Conservation (phyloP, 1,284 basidiomycete genomes). For the Kwoniella shivajii region DNA sequence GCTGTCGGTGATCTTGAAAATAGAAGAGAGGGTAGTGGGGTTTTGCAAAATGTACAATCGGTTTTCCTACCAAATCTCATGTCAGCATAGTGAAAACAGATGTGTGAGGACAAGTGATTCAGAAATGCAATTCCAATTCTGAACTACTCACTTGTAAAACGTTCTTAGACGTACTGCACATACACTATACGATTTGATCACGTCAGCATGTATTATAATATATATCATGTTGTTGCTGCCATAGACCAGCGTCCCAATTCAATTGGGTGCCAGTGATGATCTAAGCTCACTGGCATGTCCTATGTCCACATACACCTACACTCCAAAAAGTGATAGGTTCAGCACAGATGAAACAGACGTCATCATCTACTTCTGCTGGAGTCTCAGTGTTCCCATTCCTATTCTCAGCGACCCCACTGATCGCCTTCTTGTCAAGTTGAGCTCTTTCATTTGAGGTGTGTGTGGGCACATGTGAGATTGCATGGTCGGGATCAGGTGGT, state of each 20-base stretch:
- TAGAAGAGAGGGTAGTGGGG: conserved; percentile 74
- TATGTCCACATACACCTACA: conserved; percentile 85
- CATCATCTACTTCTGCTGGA: conserved; percentile 50
- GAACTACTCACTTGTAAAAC: conserved; percentile 77
- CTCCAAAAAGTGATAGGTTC: conserved; percentile 90
- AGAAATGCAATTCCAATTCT: neutral
- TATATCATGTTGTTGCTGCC: neutral
- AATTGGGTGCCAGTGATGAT: too few species aligned
- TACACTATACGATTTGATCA: conserved; percentile 56
- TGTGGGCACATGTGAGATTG: conserved; percentile 25
- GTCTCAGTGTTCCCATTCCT: conserved; percentile 1
- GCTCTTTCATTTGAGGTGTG: conserved; percentile 20
- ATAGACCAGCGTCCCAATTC: too few species aligned
- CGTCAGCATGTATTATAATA: conserved; percentile 11
- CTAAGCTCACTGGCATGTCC: conserved; percentile 53
- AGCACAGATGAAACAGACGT: conserved; percentile 89
- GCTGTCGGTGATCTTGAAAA: conserved; percentile 74
- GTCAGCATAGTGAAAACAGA: neutral
- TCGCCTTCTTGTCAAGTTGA: conserved; percentile 1
- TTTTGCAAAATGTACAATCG: conserved; percentile 98
- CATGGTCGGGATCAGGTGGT: conserved; percentile 24
- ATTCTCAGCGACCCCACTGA: neutral
- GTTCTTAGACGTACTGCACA: conserved; percentile 89
- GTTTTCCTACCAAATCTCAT: conserved; percentile 56
- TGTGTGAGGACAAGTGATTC: neutral